Base-by-base conservation (phyloP, 1,284 basidiomycete genomes). In the Naganishia sp. region DNA sequence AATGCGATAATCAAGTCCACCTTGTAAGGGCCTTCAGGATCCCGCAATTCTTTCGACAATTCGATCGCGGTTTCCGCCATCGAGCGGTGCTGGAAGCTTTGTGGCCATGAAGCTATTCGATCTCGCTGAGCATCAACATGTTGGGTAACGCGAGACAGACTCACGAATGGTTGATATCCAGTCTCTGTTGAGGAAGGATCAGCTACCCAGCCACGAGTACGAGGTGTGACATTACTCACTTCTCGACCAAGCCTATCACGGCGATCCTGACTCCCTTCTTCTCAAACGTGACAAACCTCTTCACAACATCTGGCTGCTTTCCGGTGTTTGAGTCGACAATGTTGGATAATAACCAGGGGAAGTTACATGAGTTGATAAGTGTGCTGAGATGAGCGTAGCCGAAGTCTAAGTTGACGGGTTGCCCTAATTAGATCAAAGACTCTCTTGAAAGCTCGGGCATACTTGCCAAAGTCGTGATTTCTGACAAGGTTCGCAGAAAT, bases 1-100 rank as follows among this genome's bases (percentile, higher is more conserved):
- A 93, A 78, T 0, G 90, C 90, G 66, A 94, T 85, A 68, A 94
- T 85, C 17, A 92, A 70, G 70, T 93, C 90, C 72, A 89, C 90
- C 57, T 82, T 83, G 73, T 89, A 80, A 65, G 85, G 83, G 13
- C 88, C 89, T 0, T 82, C 70, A 0, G 88, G 88, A 76, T 91
- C 87, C 11, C 92, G 85, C 7, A 94, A 83, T 50, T 84, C 80
- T 68, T 83, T 81, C 0, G 90, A 93, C 9, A 93, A 83, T 41
- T 85, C 82, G 17, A 85, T 72, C 1, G 85, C 87, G 2, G 84
- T 84, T 63, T 88, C 83, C 15, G 81, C 80, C 88, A 90, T 90
- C 45, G 88, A 84, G 62, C 80, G 83, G 75, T 89, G 89, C 61
- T 83, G 77, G 77, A 90, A 94, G 69, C 83, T 85, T 3, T 84